Conservation (phyloP, 352 stramenopile species). For the Globisporangium paroecandrum region DNA sequence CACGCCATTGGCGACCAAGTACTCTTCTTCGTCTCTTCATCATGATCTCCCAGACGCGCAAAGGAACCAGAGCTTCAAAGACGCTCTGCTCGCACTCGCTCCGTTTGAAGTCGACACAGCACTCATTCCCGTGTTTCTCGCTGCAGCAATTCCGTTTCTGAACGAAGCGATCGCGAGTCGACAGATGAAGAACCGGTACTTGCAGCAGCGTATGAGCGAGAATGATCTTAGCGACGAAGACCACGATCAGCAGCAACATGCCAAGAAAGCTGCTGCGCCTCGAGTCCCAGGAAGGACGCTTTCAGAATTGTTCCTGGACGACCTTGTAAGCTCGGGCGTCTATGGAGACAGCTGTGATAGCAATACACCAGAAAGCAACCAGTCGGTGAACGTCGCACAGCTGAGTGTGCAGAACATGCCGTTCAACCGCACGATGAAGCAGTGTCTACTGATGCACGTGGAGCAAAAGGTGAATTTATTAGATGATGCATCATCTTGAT, state of each 20-base stretch:
- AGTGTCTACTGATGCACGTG: constrained; percentile 32
- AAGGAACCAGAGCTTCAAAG: constrained; percentile 36
- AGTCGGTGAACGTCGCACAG: neutral
- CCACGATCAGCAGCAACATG: neutral
- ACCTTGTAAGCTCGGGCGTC: constrained; percentile 2
- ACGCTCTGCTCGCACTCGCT: constrained; percentile 33
- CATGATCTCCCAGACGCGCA: constrained; percentile 19
- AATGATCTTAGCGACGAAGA: neutral
- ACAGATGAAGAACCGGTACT: constrained; percentile 60
- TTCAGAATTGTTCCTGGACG: constrained; percentile 11
- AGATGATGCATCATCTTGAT: neutral
- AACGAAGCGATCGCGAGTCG: constrained; percentile 53
- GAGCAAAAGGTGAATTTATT: constrained; percentile 26
- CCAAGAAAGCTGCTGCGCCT: neutral
- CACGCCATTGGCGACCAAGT: constrained; percentile 8
- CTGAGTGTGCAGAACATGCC: constrained; percentile 26
- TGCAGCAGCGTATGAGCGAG: constrained; percentile 22
- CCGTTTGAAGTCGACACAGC: constrained; percentile 36
- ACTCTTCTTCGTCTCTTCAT: constrained; percentile 2
- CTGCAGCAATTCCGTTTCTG: constrained; percentile 29
- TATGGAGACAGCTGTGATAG: neutral
- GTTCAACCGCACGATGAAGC: constrained; percentile 34
- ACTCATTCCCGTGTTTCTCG: constrained; percentile 47
- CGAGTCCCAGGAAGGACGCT: neutral
- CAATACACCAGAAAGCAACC: neutral